Base-by-base conservation (phyloP, 2,329 filamentous ascomycete species). In the Trichoderma harzianum region DNA sequence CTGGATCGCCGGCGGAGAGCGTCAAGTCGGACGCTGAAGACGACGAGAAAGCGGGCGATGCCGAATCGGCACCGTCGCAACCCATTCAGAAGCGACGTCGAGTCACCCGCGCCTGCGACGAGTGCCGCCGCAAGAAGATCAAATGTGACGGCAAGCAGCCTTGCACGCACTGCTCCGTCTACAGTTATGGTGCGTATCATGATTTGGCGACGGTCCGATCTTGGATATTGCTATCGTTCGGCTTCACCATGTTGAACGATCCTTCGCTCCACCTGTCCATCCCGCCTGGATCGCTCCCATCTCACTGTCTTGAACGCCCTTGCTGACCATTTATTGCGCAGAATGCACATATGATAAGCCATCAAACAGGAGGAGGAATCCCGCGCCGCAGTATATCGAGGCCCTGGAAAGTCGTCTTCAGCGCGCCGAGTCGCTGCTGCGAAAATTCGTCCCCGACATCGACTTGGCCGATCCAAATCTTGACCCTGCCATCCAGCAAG, bases 281-380 rank as follows among this genome's bases (percentile, higher is more conserved):
- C 12, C 18, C 21, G 28, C 34, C n/a, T n/a, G 14, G 3, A 18
- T 43, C 57, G 7, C 12, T 57, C 26, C 16, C 30, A 28, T 18
- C 61, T 21, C 26, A 57, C 53, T 36, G 18, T 12, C 39, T 6
- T 51, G 32, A 26, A 53, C 34, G 21, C 26, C 14, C 10, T 34
- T 61, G 30, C 66, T 72, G 36, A 72, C 67, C 12, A 11, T 34
- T 7, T 34, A 3, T 14, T 21, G 32, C 18, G 26, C 32, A 97
- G 94, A 97, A 79, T 98, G 95, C 81, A 97, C 94, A 32, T 97
- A 97, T 82, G 94, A 97, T 78, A 96, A 97, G 80, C 95, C 95
- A 14, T 97, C 94, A 28, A 97, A 97, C 80, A 89, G 95, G 75
- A 89, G 94, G 75, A 90, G 95, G 77, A 97, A 97, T 79, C 94